Conservation (phyloP, 768 basidiomycete species). For the Leccinum olivaceopallidum region DNA sequence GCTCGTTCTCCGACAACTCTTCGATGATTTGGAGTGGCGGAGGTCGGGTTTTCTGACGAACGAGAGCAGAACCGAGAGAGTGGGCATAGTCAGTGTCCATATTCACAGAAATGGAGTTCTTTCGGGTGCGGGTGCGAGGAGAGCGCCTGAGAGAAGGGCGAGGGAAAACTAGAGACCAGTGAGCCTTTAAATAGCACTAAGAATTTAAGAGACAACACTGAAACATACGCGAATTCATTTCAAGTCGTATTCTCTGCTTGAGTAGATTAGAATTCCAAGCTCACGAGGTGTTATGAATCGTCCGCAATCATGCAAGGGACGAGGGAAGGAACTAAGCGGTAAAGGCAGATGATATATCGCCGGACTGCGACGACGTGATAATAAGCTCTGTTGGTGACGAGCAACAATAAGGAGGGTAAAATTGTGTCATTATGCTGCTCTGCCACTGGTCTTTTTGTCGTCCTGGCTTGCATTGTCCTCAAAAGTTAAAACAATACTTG, state of each 20-base stretch:
- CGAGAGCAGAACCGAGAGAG: slow-evolving; percentile 7
- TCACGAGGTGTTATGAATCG: not conserved
- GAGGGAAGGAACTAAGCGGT: not conserved
- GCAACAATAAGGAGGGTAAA: slow-evolving; percentile 16
- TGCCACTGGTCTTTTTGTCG: slow-evolving; percentile 24
- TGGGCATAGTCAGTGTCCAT: slow-evolving; percentile 8
- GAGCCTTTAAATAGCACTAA: not conserved
- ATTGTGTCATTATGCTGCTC: slow-evolving; percentile 10
- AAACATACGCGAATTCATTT: slow-evolving; percentile 28
- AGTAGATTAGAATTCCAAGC: not conserved
- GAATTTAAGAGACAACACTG: not conserved
- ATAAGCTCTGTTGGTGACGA: slow-evolving; percentile 13
- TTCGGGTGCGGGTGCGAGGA: slow-evolving; percentile 25
- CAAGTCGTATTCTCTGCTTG: slow-evolving; percentile 10
- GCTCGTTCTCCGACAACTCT: slow-evolving; percentile 26
- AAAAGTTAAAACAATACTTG: slow-evolving; percentile 19
- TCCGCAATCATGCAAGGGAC: not conserved
- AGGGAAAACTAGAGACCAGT: slow-evolving; percentile 21
- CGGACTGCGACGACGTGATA: slow-evolving; percentile 1
- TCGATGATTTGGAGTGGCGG: slow-evolving; percentile 35
- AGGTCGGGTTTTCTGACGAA: slow-evolving; percentile 21
- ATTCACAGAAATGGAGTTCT: slow-evolving; percentile 12
- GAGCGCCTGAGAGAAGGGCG: slow-evolving; percentile 29
- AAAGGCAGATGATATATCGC: slow-evolving; percentile 16
- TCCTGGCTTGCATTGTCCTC: slow-evolving; percentile 25